These are phyloP conservation scores for Penicillium expansum DNA, from an alignment of 2,329 filamentous ascomycete genomes.

Conservation along the genomic window DNA sequence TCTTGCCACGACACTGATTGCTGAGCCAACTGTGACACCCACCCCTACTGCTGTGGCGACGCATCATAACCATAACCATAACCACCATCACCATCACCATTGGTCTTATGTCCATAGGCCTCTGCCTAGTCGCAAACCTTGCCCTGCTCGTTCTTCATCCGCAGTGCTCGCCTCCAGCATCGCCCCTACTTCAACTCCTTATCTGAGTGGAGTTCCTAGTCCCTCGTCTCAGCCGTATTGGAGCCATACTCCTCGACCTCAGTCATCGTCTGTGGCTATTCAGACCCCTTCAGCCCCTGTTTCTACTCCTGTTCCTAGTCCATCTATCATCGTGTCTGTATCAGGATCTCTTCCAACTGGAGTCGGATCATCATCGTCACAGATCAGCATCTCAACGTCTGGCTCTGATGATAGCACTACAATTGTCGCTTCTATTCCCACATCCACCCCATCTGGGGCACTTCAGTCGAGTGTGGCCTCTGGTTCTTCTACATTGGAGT, in stretches of 20 bases:
- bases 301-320: not conserved
- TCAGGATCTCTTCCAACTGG: not conserved
- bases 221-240: not conserved
- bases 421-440: not conserved
- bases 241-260: too few species aligned
- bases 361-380: not conserved
- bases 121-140: slow-evolving; percentile 7
- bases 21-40: not conserved
- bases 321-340: not conserved
- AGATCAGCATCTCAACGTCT: not conserved
- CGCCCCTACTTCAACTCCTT: not conserved
- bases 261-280: not conserved
- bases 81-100: slow-evolving; percentile 3
- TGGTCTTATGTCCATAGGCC: slow-evolving; percentile 1
- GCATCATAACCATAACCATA: not conserved
- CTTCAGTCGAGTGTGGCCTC: not conserved
- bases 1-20: not conserved
- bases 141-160: not conserved
- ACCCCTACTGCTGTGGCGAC: not conserved
- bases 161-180: not conserved
- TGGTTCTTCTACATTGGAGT: not conserved
- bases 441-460: not conserved
- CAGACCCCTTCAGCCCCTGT: not conserved
- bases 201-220: not conserved
- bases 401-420: not conserved